Conservation (phyloP, 148 eudicot species). For the Rhododendron ferrugineum region DNA sequence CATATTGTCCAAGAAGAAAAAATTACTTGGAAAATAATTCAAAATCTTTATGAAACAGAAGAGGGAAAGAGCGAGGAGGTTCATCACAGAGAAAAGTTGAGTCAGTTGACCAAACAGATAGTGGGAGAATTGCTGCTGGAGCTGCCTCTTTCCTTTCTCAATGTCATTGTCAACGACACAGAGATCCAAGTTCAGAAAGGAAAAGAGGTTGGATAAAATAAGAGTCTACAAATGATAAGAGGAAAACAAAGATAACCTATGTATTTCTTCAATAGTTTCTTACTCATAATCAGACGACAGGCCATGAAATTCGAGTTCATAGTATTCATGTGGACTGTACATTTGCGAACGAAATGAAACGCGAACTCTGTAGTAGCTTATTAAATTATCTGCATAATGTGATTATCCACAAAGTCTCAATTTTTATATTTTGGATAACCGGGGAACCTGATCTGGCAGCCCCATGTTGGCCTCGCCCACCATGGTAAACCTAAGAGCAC, state of each 20-base stretch:
- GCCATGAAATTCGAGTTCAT: neutral
- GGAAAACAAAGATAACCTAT: neutral
- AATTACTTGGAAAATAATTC: neutral
- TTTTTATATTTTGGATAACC: neutral
- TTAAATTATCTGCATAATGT: neutral
- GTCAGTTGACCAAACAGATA: neutral
- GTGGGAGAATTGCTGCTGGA: neutral
- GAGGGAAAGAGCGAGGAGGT: neutral
- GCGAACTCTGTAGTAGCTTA: neutral
- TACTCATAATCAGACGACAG: neutral
- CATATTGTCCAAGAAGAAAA: neutral
- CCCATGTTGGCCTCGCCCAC: neutral
- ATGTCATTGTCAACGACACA: neutral
- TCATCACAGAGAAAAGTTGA: neutral
- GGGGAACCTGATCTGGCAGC: neutral
- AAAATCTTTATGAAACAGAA: neutral
- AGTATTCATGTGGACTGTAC: neutral
- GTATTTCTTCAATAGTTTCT: neutral
- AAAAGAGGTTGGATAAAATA: neutral
- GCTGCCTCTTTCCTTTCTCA: slow-evolving; percentile 1
- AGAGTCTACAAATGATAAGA: neutral
- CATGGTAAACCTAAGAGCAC: neutral
- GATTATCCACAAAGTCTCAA: neutral
- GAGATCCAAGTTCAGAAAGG: neutral
- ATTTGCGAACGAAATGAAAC: neutral